These are phyloP conservation scores for Colletotrichum eremochloae DNA, from an alignment of 2,329 filamentous ascomycete species.

Conservation along the genomic window DNA sequence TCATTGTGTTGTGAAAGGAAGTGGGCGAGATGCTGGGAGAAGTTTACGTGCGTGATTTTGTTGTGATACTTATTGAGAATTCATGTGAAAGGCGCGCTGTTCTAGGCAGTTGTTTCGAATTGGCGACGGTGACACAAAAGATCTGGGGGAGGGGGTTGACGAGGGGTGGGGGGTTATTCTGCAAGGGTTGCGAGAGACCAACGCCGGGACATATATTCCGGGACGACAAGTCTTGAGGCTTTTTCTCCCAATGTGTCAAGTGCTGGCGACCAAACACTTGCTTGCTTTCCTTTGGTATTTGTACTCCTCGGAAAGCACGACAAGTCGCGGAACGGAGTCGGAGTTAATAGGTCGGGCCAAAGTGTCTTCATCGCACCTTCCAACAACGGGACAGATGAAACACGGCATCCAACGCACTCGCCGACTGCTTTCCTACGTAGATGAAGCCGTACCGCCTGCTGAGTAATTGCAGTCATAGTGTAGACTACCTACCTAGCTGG, in stretches of 20 bases:
- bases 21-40: not conserved
- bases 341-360: constrained; percentile 17
- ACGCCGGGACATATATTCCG: constrained; percentile 13
- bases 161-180: constrained; percentile 25
- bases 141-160: not conserved
- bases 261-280: no score
- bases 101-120: constrained; percentile 26
- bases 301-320: not conserved
- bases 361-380: not conserved
- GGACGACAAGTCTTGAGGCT: not conserved
- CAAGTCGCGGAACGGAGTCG: not conserved
- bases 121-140: constrained; percentile 12
- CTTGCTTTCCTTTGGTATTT: not conserved
- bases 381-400: not conserved
- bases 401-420: not conserved
- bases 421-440: not conserved
- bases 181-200: constrained; percentile 6
- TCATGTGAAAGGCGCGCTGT: not conserved
- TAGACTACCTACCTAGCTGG: not conserved
- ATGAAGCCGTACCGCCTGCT: constrained; percentile 23
- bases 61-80: not conserved
- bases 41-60: constrained; percentile 1
- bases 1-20: constrained; percentile 41
- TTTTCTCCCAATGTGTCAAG: constrained; percentile 17
- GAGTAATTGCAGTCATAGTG: constrained; percentile 25